Conservation (phyloP, 164 flowering plant genomes). For the Magnolia kwangsiensis region DNA sequence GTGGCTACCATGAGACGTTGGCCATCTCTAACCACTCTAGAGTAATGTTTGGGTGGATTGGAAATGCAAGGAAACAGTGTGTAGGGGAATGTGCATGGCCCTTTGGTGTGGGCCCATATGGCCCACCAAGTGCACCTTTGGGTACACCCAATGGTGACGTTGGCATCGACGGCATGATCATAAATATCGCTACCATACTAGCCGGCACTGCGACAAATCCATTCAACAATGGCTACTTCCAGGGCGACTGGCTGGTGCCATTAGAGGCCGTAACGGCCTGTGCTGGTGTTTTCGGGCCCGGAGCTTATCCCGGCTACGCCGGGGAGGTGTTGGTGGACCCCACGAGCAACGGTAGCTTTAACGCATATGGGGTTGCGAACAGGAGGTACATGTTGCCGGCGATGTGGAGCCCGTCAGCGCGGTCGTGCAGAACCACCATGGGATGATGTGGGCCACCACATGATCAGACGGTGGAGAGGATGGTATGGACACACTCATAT, state of each 20-base stretch:
- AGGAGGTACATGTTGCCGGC: slow-evolving; percentile 36
- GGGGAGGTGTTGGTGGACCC: slow-evolving; percentile 27
- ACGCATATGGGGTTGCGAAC: slow-evolving; percentile 22
- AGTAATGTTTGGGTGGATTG: not conserved
- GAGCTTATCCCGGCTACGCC: slow-evolving; percentile 37
- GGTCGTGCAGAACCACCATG: not conserved
- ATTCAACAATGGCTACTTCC: slow-evolving; percentile 29
- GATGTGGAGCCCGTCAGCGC: slow-evolving; percentile 28
- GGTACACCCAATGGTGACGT: slow-evolving; percentile 30
- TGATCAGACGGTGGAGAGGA: not conserved
- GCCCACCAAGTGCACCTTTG: slow-evolving; percentile 14
- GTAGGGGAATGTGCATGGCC: slow-evolving; percentile 8
- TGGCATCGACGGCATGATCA: slow-evolving; percentile 34
- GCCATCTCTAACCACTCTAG: not conserved
- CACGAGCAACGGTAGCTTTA: slow-evolving; percentile 27
- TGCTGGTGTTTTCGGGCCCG: slow-evolving; percentile 30
- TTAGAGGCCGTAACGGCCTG: slow-evolving; percentile 40
- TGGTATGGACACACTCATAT: not conserved
- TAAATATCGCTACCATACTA: slow-evolving; percentile 34
- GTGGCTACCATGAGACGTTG: slow-evolving; percentile 1
- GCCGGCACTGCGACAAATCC: slow-evolving; percentile 40
- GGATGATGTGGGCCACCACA: not conserved
- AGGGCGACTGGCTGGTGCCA: slow-evolving; percentile 27
- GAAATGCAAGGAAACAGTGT: slow-evolving; percentile 1
- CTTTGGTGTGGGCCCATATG: not conserved